These are phyloP conservation scores for Phytophthora palmivora DNA, from an alignment of 352 stramenopile species.

Conservation along the genomic window DNA sequence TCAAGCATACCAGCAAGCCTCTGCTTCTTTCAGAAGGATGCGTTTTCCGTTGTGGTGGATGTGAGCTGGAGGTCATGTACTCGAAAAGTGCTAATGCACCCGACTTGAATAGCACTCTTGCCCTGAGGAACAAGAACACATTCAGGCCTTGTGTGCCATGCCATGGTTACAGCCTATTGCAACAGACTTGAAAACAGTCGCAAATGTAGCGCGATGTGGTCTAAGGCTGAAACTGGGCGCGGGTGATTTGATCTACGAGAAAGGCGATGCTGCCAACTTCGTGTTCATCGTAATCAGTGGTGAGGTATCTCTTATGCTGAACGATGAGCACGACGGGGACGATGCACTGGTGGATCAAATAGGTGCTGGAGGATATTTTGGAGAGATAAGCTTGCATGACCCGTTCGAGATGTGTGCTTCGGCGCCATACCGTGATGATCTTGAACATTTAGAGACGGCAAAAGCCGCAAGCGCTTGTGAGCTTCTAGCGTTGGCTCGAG, in stretches of 20 bases:
- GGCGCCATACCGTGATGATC: constrained; percentile 6
- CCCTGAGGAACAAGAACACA: constrained; percentile 51
- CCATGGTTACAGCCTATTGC: constrained; percentile 72
- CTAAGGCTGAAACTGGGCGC: constrained; percentile 49
- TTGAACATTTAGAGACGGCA: constrained; percentile 64
- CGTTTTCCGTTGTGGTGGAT: constrained; percentile 66
- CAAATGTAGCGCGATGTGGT: constrained; percentile 55
- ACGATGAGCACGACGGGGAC: background rate
- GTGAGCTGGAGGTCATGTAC: constrained; percentile 69
- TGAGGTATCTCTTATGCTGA: constrained; percentile 43
- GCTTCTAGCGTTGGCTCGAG: constrained; percentile 57
- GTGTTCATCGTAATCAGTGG: constrained; percentile 72
- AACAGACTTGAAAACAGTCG: constrained; percentile 49
- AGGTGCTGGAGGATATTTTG: constrained; percentile 59
- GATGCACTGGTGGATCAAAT: constrained; percentile 44
- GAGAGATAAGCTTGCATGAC: constrained; percentile 54
- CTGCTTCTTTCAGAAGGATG: constrained; percentile 75
- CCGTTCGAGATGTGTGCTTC: constrained; percentile 8
- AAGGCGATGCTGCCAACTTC: constrained; percentile 64
- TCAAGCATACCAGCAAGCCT: constrained; percentile 74
- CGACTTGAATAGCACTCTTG: background rate
- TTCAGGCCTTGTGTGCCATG: constrained; percentile 50
- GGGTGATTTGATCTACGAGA: constrained; percentile 65
- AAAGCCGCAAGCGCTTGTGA: constrained; percentile 41
- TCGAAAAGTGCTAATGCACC: constrained; percentile 40